Base-by-base conservation (phyloP, 164 flowering plant genomes). In the Dillenia suffruticosa region DNA sequence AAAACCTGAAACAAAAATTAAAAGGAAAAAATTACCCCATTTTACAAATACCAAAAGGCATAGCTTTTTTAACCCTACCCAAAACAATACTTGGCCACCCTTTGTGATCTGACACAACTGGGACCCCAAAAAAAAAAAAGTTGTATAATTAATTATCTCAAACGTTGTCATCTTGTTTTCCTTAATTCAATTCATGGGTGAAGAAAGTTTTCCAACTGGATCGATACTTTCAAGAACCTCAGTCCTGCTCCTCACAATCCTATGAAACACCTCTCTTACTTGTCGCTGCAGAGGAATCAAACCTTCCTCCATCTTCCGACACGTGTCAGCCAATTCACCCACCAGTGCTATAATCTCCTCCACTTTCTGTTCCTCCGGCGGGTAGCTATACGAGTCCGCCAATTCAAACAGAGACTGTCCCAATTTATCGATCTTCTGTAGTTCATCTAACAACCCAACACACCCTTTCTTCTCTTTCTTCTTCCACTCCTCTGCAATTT, bases 401-500 rank as follows among this genome's bases (percentile, higher is more conserved):
- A 79, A 71, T 8, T 90, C 96, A 1, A 78, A 64, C 76, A 88
- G 49, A 1, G 63, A 24, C 15, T 68, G 76, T 1, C 76, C 81
- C 49, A 82, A 54, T 44, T 69, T 82, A 80, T 90, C 97, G 76
- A 87, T 49, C 73, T 46, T 80, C 79, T 79, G 84, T 72, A 81
- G 60, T 74, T 92, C 98, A 19, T 83, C 87, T 70, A 90, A 50
- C 71, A 93, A 71, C 40, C 98, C 98, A 3, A 67, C 79, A 4
- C 64, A 58, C 44, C 83, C 83, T 22, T 80, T 86, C 84, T 92
- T 92, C 80, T 90, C 98, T 69, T 80, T 93, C 81, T 78, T 85
- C 82, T 88, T 85, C 98, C 86, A 87, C 60, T 93, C 98, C 73
- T 93, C 98, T 0, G 77, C 76, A 14, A 93, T 83, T 55, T 71